Evolutionary conservation across 2,329 filamentous ascomycete genomes (phyloP), one percentile per base, ranked within the genome.

Genomic region (Pseudogymnoascus sp.): DNA sequence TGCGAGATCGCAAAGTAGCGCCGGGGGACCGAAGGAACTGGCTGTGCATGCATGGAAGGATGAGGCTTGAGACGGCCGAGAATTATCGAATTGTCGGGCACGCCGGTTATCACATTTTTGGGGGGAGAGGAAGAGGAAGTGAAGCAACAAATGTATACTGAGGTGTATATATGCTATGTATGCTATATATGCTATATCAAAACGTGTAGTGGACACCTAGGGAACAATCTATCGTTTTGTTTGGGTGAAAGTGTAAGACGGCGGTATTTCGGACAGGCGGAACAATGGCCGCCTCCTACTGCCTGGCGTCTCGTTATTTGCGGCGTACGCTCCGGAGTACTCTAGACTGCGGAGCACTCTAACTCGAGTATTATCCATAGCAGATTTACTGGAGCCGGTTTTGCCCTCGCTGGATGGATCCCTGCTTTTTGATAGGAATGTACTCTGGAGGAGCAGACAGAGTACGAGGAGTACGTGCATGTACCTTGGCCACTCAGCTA

Each of bases 311-410:
- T 29, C 21, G 23, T 53, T 17, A 10, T 56, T 19, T 31, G 33
- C 50, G 50, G 50, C 50, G 26, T 53, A 29, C 44, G 29, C 40
- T 33, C 10, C 31, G 31, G 23, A 26, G 23, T 26, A n/a, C n/a
- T n/a, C n/a, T 21, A 11, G n/a, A 10, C 4, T 7, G 19, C 19
- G 40, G 17, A 21, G 40, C 9, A 21, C 10, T 11, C n/a, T n/a
- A 26, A 26, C 23, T 26, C 23, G 29, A 7, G 29, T 46, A 56
- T 33, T 33, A 33, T 56, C 26, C 50, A 33, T 19, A 56, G 29
- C 50, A 33, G n/a, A 56, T 56, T 33, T 33, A 33, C 50, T 56
- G 50, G 50, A 56, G 50, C 50, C 50, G 50, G 50, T 33, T 56
- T 56, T 19, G 50, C 50, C 50, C 50, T 33, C 17, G 50, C n/a